Base-by-base conservation (phyloP, 148 eudicot genomes). In the Arbutus unedo region DNA sequence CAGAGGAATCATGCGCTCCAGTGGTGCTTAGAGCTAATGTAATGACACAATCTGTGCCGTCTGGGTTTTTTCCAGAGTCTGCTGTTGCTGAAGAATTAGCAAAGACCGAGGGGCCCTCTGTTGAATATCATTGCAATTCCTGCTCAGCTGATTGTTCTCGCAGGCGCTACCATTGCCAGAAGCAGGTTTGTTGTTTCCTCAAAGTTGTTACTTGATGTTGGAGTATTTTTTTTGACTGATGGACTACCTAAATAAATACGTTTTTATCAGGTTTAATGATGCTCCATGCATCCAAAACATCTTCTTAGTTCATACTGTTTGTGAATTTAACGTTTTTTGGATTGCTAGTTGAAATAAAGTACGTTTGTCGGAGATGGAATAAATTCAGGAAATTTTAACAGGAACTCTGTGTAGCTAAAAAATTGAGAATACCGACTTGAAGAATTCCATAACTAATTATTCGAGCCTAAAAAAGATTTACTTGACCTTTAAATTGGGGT, bases 61-160 rank as follows among this genome's bases (percentile, higher is more conserved):
- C 93, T 48, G 91, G 97, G 53, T 83, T 94, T 23, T 85, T 95
- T 80, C 93, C 93, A 0, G 98, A 96, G 86, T 91, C 99, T 51
- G 85, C 91, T 55, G 59, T 94, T 77, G 88, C 93, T 80, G 99
- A 96, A 83, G 95, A 96, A 78, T 88, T 93, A 84, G 88, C 81
- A 78, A 94, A 88, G 84, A 90, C 89, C 50, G 98, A 96, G 89
- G 99, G 96, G 41, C 98, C 98, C 79, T 62, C 92, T 78, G 98
- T 95, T 80, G 99, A 94, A 86, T 96, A 96, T 83, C 99, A 96
- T 85, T 96, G 99, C 91, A 96, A 96, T 84, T 94, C 98, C 81
- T 96, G 99, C 83, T 89, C 99, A 79, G 99, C 95, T 81, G 99
- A 96, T 83, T 96, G 99, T 84, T 96, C 99, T 77, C 93, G 99